Percentiles rank a stretch among this genome's conserved stretches.
Conservation (phyloP, 371 early-diverging fungal species). For the Apophysomyces variabilis region DNA sequence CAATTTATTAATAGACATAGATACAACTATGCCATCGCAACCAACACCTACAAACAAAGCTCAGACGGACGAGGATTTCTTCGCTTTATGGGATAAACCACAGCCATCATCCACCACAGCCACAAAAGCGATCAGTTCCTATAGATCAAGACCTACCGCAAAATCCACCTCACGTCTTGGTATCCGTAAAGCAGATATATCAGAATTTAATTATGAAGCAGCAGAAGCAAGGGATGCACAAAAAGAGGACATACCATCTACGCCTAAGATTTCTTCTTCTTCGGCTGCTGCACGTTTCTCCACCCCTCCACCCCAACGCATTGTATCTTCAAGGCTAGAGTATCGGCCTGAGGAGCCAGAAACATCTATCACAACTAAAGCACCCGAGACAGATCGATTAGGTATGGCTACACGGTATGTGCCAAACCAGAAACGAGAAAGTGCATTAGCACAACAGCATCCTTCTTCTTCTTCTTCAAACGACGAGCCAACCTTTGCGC, state of each 20-base stretch:
- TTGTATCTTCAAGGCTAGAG: constrained; percentile 16
- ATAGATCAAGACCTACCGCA: constrained; percentile 6
- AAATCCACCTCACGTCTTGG: constrained; percentile 10
- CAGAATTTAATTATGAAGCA: constrained; percentile 77
- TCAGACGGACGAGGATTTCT: constrained; percentile 22
- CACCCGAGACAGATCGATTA: constrained; percentile 43
- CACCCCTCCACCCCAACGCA: constrained; percentile 1
- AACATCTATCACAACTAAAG: not conserved
- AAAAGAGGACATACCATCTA: constrained; percentile 31
- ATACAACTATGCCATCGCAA: not conserved
- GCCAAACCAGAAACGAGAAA: constrained; percentile 43
- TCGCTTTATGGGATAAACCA: constrained; percentile 22
- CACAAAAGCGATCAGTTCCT: constrained; percentile 6
- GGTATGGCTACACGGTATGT: constrained; percentile 59
- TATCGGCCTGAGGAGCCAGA: constrained; percentile 4
- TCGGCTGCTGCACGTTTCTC: not conserved
- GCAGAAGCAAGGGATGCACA: constrained; percentile 81
- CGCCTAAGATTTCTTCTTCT: not conserved
- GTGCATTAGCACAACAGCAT: not conserved
- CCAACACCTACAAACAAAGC: not conserved
- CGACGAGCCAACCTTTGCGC: constrained; percentile 48
- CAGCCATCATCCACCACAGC: not conserved
- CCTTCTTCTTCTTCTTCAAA: not conserved
- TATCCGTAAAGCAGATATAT: constrained; percentile 19
- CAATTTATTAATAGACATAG: constrained; percentile 17